Base-by-base conservation (phyloP, 768 basidiomycete genomes). In the Pleurotus platypus region DNA sequence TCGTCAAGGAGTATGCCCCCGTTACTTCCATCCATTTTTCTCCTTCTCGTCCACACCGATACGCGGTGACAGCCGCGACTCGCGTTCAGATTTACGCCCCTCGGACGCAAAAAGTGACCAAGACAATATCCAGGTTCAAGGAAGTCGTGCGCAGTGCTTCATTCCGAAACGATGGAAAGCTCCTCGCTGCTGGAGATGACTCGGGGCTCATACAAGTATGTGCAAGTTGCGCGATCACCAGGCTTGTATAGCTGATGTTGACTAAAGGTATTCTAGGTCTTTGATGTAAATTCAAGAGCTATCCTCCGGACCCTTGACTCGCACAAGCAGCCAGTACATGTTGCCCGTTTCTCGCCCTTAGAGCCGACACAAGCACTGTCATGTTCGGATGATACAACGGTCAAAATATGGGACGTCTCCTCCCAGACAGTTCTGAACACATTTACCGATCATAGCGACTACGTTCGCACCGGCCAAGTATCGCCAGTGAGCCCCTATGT, bases 51-150 rank as follows among this genome's bases (percentile, higher is more conserved):
- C 96, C 96, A 4, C 94, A 99, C 69, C 79, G 90, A 66, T 98
- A 95, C 77, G 96, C 94, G 22, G 94, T 98, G 56, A 97, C 95
- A 24, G 91, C 94, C 1, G 94, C 93, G 0, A 90, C 94, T 1
- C 80, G 95, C 61, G 86, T 99, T 1, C 92, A 98, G 72, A 89
- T 98, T 67, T 98, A 98, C 72, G 92, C 94, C 2, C 94, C 95
- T 12, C 87, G 93, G 54, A 98, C 96, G 2, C 95, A 98, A 72
- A 95, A 94, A 71, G 85, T 98, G 55, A 91, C 87, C 13, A 98
- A 98, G 79, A 96, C 92, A 2, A 93, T 99, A 57, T 90, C 95
- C 26, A 80, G 97, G 39, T 99, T 99, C 77, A 98, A 97, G 70
- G 97, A 98, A 66, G 88, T 95, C 37, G 94, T 96, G 0, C 78